Evolutionary conservation across 2,329 filamentous ascomycete species (phyloP), one percentile per base, ranked within the genome.

Genomic region (Knufia petricola): DNA sequence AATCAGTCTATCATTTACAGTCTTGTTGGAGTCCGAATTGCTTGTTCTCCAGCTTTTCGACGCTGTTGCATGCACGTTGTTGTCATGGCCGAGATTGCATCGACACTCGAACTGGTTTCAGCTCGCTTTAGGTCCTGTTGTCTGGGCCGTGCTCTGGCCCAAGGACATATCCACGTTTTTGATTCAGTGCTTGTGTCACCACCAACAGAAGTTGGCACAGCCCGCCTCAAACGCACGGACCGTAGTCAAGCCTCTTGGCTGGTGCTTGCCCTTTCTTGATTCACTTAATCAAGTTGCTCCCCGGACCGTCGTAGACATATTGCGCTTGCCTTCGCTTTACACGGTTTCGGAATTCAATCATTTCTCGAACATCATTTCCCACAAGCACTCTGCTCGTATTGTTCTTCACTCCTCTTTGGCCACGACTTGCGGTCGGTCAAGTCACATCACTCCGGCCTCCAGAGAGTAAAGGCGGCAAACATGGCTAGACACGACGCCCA

Each of bases 261-360:
- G 19, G n/a, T 40, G 37, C 37, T 40, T 40, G 37, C 37, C 37
- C 32, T 36, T 36, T 36, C 32, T 40, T 40, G 37, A n/a, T 40
- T 17, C n/a, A n/a, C n/a, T n/a, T n/a, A n/a, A n/a, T n/a, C n/a
- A n/a, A n/a, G n/a, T n/a, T n/a, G n/a, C n/a, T n/a, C n/a, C n/a
- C n/a, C n/a, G n/a, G n/a, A n/a, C n/a, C n/a, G n/a, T n/a, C n/a
- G n/a, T n/a, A n/a, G n/a, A n/a, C n/a, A n/a, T n/a, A n/a, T n/a
- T n/a, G n/a, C n/a, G n/a, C n/a, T n/a, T n/a, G n/a, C n/a, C n/a
- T n/a, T n/a, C n/a, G n/a, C n/a, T n/a, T n/a, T n/a, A n/a, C n/a
- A n/a, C n/a, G n/a, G n/a, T n/a, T n/a, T n/a, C n/a, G n/a, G n/a
- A n/a, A n/a, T n/a, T n/a, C n/a, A n/a, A n/a, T n/a, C n/a, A n/a